Conservation (phyloP, 257 asterid genomes). For the Nicotiana knightiana region DNA sequence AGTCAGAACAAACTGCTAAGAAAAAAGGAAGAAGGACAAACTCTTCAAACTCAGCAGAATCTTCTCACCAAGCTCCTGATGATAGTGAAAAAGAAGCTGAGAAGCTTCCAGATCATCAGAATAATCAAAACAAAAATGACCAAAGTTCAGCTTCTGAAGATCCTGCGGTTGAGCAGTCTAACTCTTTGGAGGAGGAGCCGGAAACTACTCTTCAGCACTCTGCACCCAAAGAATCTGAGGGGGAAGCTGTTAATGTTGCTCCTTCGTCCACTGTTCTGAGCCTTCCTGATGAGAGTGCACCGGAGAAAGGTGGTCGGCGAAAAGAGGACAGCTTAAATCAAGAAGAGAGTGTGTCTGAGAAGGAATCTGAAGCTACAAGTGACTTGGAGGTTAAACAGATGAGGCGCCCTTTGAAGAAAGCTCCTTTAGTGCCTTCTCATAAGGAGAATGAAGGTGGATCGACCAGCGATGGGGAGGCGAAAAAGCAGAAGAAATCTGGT, state of each 20-base stretch:
- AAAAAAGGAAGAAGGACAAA: constrained; percentile 20
- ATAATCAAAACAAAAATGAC: constrained; percentile 25
- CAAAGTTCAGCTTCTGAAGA: constrained; percentile 34
- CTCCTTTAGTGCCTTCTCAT: constrained; percentile 24
- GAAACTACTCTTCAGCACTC: constrained; percentile 31
- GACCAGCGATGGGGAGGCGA: constrained; percentile 47
- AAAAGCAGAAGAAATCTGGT: constrained; percentile 25
- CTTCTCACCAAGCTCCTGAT: constrained; percentile 33
- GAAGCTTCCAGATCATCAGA: constrained; percentile 31
- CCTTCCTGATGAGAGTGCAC: constrained; percentile 36
- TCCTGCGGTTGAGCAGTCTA: constrained; percentile 30
- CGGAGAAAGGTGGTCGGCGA: constrained; percentile 23
- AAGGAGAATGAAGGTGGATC: constrained; percentile 40
- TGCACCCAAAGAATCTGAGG: constrained; percentile 40
- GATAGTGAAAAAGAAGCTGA: constrained; percentile 35
- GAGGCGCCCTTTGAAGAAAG: constrained; percentile 19
- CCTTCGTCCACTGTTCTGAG: constrained; percentile 46
- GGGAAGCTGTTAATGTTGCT: constrained; percentile 39
- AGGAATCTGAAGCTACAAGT: constrained; percentile 43
- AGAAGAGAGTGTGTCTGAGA: constrained; percentile 39
- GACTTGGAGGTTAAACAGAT: constrained; percentile 30
- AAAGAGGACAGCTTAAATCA: constrained; percentile 30
- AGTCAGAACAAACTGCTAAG: constrained; percentile 25
- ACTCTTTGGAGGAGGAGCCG: constrained; percentile 29
- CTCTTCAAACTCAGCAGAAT: constrained; percentile 31